Conservation (phyloP, 192 early-diverging fungal species). For the Linnemannia schmuckeri region DNA sequence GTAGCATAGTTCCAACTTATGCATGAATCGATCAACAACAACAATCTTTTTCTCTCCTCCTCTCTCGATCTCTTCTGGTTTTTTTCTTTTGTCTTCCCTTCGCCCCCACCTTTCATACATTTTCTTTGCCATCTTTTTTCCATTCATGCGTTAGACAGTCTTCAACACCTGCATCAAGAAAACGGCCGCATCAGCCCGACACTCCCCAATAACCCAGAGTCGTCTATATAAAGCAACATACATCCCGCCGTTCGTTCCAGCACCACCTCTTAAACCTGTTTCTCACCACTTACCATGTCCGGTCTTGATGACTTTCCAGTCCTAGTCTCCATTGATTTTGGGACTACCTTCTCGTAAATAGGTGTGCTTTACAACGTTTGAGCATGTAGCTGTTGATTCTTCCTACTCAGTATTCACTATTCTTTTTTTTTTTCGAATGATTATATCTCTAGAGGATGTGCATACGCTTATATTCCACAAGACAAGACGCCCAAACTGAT, state of each 20-base stretch:
- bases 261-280: not conserved
- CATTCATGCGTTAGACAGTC: not conserved
- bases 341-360: conserved; percentile 21
- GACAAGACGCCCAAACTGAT: conserved; percentile 12
- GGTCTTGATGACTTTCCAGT: conserved; percentile 16
- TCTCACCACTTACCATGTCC: not conserved
- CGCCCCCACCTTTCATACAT: not conserved
- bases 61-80: not conserved
- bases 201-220: not conserved
- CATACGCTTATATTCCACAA: conserved; percentile 14
- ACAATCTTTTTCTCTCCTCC: not conserved
- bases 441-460: conserved; percentile 24
- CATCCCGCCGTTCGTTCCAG: not conserved
- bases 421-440: not conserved
- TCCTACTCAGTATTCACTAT: not conserved
- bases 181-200: not conserved
- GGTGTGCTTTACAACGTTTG: not conserved
- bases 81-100: not conserved
- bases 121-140: conserved; percentile 2
- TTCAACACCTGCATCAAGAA: not conserved
- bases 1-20: not conserved
- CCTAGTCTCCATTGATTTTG: conserved; percentile 21
- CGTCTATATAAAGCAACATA: conserved; percentile 10
- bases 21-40: not conserved
- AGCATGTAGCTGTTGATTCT: not conserved